Percentiles rank a stretch among this genome's conserved stretches.
phyloP scores from a whole-genome alignment of 2,329 filamentous ascomycete species.

The Trichophyton schoenleinii region DNA sequence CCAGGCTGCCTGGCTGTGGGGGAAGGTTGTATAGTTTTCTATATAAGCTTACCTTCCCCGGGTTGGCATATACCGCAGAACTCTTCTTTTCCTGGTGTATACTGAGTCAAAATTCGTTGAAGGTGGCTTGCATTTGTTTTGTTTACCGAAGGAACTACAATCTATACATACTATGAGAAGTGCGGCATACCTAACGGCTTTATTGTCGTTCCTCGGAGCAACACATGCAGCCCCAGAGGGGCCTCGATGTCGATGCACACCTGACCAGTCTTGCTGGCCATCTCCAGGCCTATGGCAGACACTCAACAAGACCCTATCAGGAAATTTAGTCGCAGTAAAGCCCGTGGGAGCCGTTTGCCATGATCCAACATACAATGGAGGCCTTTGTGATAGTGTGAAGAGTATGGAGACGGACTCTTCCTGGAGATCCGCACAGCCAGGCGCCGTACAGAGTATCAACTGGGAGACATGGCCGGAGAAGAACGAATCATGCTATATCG shows the following conservation, averaged over 20 bases:
- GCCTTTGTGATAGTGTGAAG: constrained; percentile 26
- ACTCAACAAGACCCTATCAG: constrained; percentile 42
- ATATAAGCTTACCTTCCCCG: background rate
- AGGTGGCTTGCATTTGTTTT: background rate
- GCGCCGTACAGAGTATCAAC: constrained; percentile 27
- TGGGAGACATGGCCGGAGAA: constrained; percentile 29
- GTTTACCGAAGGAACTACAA: background rate
- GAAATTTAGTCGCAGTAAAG: constrained; percentile 40
- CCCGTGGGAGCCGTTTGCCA: constrained; percentile 46
- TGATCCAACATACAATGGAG: constrained; percentile 35
- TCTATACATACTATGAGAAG: background rate
- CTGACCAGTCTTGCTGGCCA: constrained; percentile 46
- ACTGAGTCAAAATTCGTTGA: background rate
- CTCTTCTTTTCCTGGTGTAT: background rate
- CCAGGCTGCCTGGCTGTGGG: background rate
- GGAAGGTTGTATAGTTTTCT: background rate
- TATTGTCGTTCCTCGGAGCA: constrained; percentile 5
- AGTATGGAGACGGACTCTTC: constrained; percentile 17
- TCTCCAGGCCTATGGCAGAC: constrained; percentile 32
- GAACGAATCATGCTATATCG: constrained; percentile 28
- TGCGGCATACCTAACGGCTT: background rate
- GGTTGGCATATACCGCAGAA: background rate
- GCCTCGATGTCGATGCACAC: constrained; percentile 30
- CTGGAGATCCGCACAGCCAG: constrained; percentile 28
- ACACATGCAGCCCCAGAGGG: constrained; percentile 5